phyloP scores from a whole-genome alignment of 371 early-diverging fungal species.

The Actinomortierella wolfii region DNA sequence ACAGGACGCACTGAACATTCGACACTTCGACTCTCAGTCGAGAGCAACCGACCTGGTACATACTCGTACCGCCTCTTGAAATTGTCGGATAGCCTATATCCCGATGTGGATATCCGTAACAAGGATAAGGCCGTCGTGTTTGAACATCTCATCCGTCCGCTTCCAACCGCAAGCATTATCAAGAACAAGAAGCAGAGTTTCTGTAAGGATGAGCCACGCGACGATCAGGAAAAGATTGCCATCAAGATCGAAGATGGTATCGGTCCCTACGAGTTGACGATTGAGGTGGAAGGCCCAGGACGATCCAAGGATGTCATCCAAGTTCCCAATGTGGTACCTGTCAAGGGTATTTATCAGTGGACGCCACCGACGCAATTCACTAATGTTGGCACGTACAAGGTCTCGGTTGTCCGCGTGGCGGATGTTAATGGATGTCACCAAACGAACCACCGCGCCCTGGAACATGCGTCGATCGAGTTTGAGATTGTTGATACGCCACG shows the following conservation, averaged over 20 bases:
- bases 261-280: slow-evolving; percentile 30
- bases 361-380: slow-evolving; percentile 27
- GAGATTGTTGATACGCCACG: slow-evolving; percentile 42
- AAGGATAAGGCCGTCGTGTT: slow-evolving; percentile 23
- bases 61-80: slow-evolving; percentile 19
- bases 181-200: slow-evolving; percentile 29
- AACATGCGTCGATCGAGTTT: slow-evolving; percentile 20
- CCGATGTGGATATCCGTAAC: slow-evolving; percentile 23
- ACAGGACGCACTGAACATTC: slow-evolving; percentile 14
- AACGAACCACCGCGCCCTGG: slow-evolving; percentile 1
- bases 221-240: slow-evolving; percentile 26
- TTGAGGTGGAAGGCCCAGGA: slow-evolving; percentile 26
- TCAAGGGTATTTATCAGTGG: slow-evolving; percentile 34
- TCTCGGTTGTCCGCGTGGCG: slow-evolving; percentile 20
- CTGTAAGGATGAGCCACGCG: slow-evolving; percentile 33
- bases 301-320: slow-evolving; percentile 22
- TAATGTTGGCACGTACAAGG: slow-evolving; percentile 25
- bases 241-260: slow-evolving; percentile 33
- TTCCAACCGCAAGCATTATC: slow-evolving; percentile 21
- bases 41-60: slow-evolving; percentile 20
- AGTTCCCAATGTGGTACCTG: slow-evolving; percentile 27
- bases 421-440: slow-evolving; percentile 32
- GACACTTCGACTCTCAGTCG: slow-evolving; percentile 33
- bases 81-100: slow-evolving; percentile 26
- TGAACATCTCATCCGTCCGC: slow-evolving; percentile 21